These are phyloP conservation scores for Apocynum venetum DNA, from an alignment of 257 asterid genomes.

Conservation along the genomic window DNA sequence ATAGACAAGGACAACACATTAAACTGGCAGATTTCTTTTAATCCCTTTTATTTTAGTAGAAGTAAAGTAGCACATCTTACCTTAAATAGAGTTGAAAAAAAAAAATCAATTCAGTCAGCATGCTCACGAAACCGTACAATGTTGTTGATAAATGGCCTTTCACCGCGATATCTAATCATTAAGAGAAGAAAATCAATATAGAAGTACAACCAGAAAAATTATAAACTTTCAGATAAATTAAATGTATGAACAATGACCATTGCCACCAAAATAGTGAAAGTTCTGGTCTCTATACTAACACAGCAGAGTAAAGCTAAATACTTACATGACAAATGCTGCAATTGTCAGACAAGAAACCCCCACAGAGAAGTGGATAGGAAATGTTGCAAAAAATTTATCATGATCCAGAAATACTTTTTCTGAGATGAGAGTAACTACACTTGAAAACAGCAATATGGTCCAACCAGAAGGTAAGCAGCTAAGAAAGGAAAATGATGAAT, in stretches of 20 bases:
- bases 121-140: constrained; percentile 67
- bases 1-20: background rate
- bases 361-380: constrained; percentile 58
- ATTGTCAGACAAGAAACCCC: constrained; percentile 57
- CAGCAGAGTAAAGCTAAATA: constrained; percentile 5
- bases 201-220: background rate
- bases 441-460: constrained; percentile 52
- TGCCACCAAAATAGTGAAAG: background rate
- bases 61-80: constrained; percentile 24
- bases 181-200: constrained; percentile 5
- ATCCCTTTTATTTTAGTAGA: background rate
- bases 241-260: background rate
- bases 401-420: constrained; percentile 60
- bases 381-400: constrained; percentile 74
- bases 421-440: constrained; percentile 56
- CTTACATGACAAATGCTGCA: constrained; percentile 63
- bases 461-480: constrained; percentile 83
- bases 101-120: constrained; percentile 49
- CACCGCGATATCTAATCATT: constrained; percentile 55
- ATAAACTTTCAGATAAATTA: background rate
- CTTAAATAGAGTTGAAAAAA: constrained; percentile 11
- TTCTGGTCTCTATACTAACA: background rate
- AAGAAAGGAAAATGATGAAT: constrained; percentile 65
- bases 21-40: background rate
- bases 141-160: constrained; percentile 63